phyloP scores from a whole-genome alignment of 2,329 filamentous ascomycete species.

The Simplicillium sp. region DNA sequence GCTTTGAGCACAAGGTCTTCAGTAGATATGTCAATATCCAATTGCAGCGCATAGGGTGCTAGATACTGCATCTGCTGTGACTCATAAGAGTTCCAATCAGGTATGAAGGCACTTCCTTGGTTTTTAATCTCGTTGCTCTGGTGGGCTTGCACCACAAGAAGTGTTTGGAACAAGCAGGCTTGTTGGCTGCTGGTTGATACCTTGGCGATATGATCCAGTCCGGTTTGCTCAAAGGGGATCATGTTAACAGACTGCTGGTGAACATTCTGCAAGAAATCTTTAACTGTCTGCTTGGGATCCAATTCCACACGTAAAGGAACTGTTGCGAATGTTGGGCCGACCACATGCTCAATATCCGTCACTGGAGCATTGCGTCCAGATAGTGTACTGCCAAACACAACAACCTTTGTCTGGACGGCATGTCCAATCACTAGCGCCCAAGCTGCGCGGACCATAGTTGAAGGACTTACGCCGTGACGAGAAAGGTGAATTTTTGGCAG shows the following conservation, averaged over 20 bases:
- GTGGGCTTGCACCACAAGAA: slow-evolving; percentile 4
- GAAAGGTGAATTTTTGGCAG: background rate
- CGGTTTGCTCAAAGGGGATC: slow-evolving; percentile 5
- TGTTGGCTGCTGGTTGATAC: background rate
- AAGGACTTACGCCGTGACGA: slow-evolving; percentile 7
- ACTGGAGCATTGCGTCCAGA: slow-evolving; percentile 16
- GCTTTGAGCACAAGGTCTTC: too few relatives aligned
- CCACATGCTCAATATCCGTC: slow-evolving; percentile 1
- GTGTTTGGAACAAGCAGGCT: slow-evolving; percentile 4
- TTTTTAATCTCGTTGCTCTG: too few relatives aligned
- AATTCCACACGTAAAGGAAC: slow-evolving; percentile 6
- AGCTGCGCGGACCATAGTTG: slow-evolving; percentile 14
- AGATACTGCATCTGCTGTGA: too few relatives aligned
- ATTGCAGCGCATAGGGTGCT: too few relatives aligned
- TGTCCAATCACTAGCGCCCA: slow-evolving; percentile 23
- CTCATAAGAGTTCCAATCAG: too few relatives aligned
- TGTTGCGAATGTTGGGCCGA: slow-evolving; percentile 5
- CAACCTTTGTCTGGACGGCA: slow-evolving; percentile 23
- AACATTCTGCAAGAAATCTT: background rate
- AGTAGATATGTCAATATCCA: too few relatives aligned
- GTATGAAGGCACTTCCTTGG: too few relatives aligned
- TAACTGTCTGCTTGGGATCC: slow-evolving; percentile 2
- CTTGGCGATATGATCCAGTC: slow-evolving; percentile 5
- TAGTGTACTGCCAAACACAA: slow-evolving; percentile 15
- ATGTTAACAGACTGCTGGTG: slow-evolving; percentile 12